Conservation (phyloP, 2,329 filamentous ascomycete genomes). For the Alternaria conjuncta region DNA sequence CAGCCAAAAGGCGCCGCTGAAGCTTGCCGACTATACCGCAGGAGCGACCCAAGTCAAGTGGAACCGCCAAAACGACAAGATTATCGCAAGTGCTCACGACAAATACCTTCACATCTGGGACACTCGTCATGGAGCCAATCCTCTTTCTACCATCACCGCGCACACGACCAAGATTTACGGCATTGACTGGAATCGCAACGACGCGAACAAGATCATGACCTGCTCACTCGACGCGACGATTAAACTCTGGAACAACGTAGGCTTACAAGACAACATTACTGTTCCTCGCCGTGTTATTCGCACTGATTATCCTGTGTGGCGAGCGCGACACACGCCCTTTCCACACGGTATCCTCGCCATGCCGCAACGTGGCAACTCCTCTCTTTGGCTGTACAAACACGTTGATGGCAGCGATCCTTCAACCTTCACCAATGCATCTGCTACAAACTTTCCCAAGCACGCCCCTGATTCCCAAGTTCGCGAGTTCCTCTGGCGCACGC, state of each 20-base stretch:
- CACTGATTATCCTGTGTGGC: slow-evolving; percentile 87
- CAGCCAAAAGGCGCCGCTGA: slow-evolving; percentile 45
- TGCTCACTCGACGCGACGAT: slow-evolving; percentile 92
- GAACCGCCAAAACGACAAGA: slow-evolving; percentile 84
- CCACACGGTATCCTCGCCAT: slow-evolving; percentile 85
- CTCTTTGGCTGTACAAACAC: slow-evolving; percentile 83
- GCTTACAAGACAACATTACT: slow-evolving; percentile 56
- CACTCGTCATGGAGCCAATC: slow-evolving; percentile 76
- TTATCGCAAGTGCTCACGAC: slow-evolving; percentile 90
- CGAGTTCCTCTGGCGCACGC: slow-evolving; percentile 87
- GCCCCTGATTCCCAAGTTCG: slow-evolving; percentile 69
- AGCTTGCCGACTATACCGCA: slow-evolving; percentile 89
- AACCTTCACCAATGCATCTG: slow-evolving; percentile 37
- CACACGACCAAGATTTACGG: slow-evolving; percentile 95
- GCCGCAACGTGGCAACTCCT: slow-evolving; percentile 86
- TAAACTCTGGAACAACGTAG: slow-evolving; percentile 87
- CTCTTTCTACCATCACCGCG: slow-evolving; percentile 82
- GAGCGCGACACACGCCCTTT: slow-evolving; percentile 90
- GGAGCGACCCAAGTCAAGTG: slow-evolving; percentile 96
- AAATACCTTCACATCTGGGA: slow-evolving; percentile 90
- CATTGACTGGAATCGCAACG: slow-evolving; percentile 88
- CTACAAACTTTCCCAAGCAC: slow-evolving; percentile 61
- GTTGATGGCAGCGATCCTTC: slow-evolving; percentile 50
- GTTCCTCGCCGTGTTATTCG: slow-evolving; percentile 67
- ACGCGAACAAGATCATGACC: slow-evolving; percentile 75